Evolutionary conservation across 2,329 filamentous ascomycete genomes (phyloP).

Genomic region (Aspergillus sclerotialis): DNA sequence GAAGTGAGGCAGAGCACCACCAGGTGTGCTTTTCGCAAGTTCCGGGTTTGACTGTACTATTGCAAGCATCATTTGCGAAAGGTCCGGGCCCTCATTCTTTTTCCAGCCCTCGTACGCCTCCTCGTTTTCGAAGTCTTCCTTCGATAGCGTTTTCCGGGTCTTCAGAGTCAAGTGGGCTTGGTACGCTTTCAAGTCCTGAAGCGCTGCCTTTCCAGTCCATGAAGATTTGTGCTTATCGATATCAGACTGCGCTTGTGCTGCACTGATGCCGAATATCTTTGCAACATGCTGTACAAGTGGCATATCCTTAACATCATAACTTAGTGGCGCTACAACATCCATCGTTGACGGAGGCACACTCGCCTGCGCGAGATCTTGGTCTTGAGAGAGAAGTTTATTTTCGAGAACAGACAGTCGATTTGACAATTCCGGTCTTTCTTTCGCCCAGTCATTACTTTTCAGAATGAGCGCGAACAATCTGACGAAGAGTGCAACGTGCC

Average conservation of each 20-base stretch:
- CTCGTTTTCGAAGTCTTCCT: slow-evolving; percentile 82
- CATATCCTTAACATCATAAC: slow-evolving; percentile 96
- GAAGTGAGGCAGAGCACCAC: slow-evolving; percentile 52
- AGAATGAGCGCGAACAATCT: slow-evolving; percentile 74
- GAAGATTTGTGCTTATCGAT: slow-evolving; percentile 71
- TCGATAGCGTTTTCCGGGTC: slow-evolving; percentile 66
- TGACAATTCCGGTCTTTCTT: slow-evolving; percentile 78
- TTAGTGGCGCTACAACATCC: slow-evolving; percentile 76
- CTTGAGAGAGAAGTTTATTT: slow-evolving; percentile 87
- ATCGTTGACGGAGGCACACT: slow-evolving; percentile 56
- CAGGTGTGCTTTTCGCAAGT: slow-evolving; percentile 67
- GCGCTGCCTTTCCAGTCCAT: slow-evolving; percentile 88
- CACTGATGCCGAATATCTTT: slow-evolving; percentile 73
- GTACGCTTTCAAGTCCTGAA: slow-evolving; percentile 88
- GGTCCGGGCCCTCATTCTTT: slow-evolving; percentile 74
- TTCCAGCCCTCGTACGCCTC: slow-evolving; percentile 88
- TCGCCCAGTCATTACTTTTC: slow-evolving; percentile 75
- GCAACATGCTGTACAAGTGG: slow-evolving; percentile 81
- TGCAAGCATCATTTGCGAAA: slow-evolving; percentile 89
- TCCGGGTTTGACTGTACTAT: slow-evolving; percentile 82
- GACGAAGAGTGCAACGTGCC: slow-evolving; percentile 91
- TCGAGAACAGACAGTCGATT: slow-evolving; percentile 73
- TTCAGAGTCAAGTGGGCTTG: slow-evolving; percentile 80
- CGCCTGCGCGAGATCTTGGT: slow-evolving; percentile 73
- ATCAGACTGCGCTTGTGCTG: slow-evolving; percentile 75